Evolutionary conservation across 2,329 filamentous ascomycete species (phyloP).

Genomic region (Venturia effusa): DNA sequence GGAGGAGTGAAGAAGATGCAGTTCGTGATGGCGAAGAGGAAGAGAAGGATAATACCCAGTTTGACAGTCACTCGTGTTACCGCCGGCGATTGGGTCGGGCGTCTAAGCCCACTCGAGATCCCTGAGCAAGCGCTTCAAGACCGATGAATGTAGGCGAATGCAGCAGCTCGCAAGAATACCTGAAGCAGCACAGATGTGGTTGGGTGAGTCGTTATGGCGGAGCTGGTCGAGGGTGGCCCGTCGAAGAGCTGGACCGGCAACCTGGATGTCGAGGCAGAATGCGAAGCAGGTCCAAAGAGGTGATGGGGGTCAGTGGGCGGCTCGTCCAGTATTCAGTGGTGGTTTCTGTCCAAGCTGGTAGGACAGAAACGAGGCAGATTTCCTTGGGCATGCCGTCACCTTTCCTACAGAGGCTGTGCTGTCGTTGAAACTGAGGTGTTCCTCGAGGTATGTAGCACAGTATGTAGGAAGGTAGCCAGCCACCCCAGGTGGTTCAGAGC

Average conservation of each 20-base stretch:
- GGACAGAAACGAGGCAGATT: background rate
- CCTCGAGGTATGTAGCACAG: background rate
- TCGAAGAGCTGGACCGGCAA: background rate
- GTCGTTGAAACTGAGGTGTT: too few relatives aligned
- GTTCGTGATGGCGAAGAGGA: background rate
- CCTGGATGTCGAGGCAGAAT: background rate
- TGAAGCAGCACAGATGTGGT: background rate
- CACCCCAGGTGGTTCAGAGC: background rate
- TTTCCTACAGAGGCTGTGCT: conserved; percentile 4
- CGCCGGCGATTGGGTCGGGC: background rate
- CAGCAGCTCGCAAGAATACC: background rate
- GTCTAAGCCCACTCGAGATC: background rate
- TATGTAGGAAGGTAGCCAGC: background rate
- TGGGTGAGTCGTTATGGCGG: background rate
- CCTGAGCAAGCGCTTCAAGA: background rate
- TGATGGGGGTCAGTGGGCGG: background rate
- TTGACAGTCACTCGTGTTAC: background rate
- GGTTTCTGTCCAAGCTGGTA: background rate
- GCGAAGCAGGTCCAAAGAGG: background rate
- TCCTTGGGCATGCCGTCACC: background rate
- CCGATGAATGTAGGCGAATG: background rate
- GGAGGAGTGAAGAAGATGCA: background rate
- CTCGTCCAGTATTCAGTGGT: background rate
- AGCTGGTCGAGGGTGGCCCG: background rate
- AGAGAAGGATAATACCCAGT: background rate